Evolutionary conservation across 441 rosid genomes (phyloP), one percentile per base, ranked within the genome.

Genomic region (Isatis lusitanica): DNA sequence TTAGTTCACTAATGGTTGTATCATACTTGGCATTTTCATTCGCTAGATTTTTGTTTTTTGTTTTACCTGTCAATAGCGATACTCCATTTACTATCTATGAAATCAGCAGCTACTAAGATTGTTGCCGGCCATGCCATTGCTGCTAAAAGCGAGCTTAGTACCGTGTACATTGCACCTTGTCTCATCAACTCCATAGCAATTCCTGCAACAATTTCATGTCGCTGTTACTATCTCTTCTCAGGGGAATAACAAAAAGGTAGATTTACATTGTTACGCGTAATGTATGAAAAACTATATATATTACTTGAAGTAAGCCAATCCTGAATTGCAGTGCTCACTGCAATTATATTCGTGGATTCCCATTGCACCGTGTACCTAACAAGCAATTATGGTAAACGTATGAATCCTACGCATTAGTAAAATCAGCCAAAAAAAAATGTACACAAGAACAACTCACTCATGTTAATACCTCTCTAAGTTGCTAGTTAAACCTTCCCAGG

Each of bases 251-350:
- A 65, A 15, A 44, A 5, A 38, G n/a, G 9, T 10, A 36, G 33
- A 50, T 31, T 10, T 18, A 39, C 33, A 26, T 61, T 70, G 76
- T 70, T 62, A 63, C 21, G 7, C 51, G 7, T 28, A 17, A 36
- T 70, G 68, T 78, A 76, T 67, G 75, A 78, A 68, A 77, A 68
- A 77, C 60, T 70, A 13, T 17, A 33, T 43, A 31, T 74, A 85
- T 81, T 90, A 93, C 98, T 89, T 83, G 98, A 93, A 73, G 97
- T 90, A 76, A 93, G 88, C 95, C 93, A 93, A 79, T 93, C 98
- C 79, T 84, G 97, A 76, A 93, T 86, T 35, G 95, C 92, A 21
- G 92, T 88, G 90, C 98, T 93, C 73, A 93, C 88, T 65, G 93
- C 90, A 81, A 90, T 86, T 76, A 93, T 78, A 80, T 87, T 84